Base-by-base conservation (phyloP, 2,329 filamentous ascomycete species). In the Nigrospora oryzae region DNA sequence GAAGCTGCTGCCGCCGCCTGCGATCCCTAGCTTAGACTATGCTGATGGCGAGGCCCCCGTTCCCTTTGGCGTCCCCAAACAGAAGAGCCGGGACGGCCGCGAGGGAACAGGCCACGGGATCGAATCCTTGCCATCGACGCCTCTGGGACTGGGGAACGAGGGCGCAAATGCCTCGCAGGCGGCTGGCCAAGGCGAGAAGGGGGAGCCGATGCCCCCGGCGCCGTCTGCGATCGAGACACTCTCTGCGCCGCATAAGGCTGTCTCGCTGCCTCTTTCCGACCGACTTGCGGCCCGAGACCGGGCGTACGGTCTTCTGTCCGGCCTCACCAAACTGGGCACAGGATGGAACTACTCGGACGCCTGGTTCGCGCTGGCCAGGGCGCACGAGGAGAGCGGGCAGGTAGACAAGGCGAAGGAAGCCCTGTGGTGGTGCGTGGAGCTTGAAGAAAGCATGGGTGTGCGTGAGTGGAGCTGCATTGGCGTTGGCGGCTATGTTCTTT, bases 381-480 rank as follows among this genome's bases (percentile, higher is more conserved):
- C 88, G 11, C 87, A 96, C 58, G 93, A 98, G 64, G 81, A 89
- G 59, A 86, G 87, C 46, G 86, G 85, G 0, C 87, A 95, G 67
- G 65, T 80, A 2, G 86, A 93, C 34, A 95, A 91, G 69, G 86
- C 93, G 13, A 94, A 90, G 67, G 86, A 93, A 54, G 89, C 90
- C 38, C 74, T 97, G 7, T 97, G 93, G 93, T 97, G 91, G 89
- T 95, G 90, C 56, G 86, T 98, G 12, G 89, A 96, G 65, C 72
- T 98, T 30, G 93, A 97, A 61, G 91, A 98, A 61, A 81, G 80
- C 8, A 81, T 79, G 51, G 88, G 84, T 0, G 77, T 95, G 40
- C 79, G 93, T 46, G 76, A 79, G 47, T 97, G 91, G 93, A 75
- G 72, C 30, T 82, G 77, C 52, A 74, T 89, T 28, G 82, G 78